Evolutionary conservation across 495 filamentous ascomycete genomes (phyloP).

Genomic region (Aspergillus leporis): DNA sequence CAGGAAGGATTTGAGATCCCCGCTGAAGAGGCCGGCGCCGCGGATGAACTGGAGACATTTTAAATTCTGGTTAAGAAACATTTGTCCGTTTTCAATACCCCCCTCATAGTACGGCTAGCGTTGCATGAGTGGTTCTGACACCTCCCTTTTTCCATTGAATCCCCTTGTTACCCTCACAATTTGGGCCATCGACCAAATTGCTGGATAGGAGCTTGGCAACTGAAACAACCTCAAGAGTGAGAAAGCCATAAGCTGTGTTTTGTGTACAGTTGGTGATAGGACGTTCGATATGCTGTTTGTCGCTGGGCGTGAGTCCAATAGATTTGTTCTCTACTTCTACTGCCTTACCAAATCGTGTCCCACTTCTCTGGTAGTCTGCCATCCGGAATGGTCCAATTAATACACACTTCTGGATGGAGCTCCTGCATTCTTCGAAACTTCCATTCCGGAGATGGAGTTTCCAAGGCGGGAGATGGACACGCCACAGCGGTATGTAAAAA

Average conservation of each 20-base stretch:
- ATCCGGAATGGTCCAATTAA: background rate
- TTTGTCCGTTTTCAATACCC: slow-evolving; percentile 27
- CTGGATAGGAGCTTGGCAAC: background rate
- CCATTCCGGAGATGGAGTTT: background rate
- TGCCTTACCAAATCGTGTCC: background rate
- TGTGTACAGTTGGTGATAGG: slow-evolving; percentile 1
- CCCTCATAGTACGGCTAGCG: slow-evolving; percentile 21
- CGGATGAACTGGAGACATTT: slow-evolving; percentile 54
- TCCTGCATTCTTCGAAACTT: slow-evolving; percentile 8
- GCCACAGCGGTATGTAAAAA: slow-evolving; percentile 5
- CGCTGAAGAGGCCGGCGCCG: slow-evolving; percentile 36
- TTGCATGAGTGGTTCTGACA: slow-evolving; percentile 11
- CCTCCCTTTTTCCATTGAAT: background rate
- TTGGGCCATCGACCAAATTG: background rate
- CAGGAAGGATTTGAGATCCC: slow-evolving; percentile 58
- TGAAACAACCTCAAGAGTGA: background rate
- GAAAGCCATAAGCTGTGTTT: background rate
- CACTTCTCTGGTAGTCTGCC: background rate
- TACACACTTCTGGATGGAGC: background rate
- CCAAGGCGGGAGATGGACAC: slow-evolving; percentile 2
- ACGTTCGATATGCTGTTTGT: background rate
- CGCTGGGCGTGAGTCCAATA: background rate
- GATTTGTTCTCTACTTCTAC: slow-evolving; percentile 4
- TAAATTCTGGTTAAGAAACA: slow-evolving; percentile 23
- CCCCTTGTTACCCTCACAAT: background rate